These are phyloP conservation scores for Clitoria ternatea DNA, from an alignment of 306 rosid genomes.

Conservation along the genomic window DNA sequence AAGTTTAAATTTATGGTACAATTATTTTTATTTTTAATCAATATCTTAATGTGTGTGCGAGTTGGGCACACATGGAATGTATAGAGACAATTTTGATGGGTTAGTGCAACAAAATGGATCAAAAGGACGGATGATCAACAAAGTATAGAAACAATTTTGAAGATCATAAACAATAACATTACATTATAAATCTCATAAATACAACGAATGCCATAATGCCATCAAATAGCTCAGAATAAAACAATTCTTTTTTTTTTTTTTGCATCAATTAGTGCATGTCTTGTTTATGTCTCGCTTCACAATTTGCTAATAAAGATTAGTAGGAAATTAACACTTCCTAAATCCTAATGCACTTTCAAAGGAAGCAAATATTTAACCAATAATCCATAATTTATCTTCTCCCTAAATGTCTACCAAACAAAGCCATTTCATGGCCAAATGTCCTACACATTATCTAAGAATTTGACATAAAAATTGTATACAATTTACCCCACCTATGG, in stretches of 20 bases:
- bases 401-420: neutral
- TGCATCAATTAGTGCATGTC: conserved; percentile 13
- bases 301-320: conserved; percentile 1
- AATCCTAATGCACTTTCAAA: neutral
- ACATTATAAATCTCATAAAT: conserved; percentile 6
- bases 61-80: no score
- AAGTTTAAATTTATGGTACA: no score
- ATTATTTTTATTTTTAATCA: no score
- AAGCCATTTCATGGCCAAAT: neutral
- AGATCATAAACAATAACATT: conserved; percentile 5
- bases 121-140: neutral
- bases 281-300: no score
- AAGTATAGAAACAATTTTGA: neutral
- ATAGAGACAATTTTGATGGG: no score
- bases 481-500: conserved; percentile 12
- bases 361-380: neutral
- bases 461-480: conserved; percentile 4
- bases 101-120: no score
- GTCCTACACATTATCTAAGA: conserved; percentile 16
- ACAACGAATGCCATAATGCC: conserved; percentile 28
- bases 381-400: neutral
- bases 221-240: conserved; percentile 19
- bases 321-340: neutral
- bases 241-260: conserved; percentile 23
- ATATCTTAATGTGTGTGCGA: no score